Evolutionary conservation across 2,329 filamentous ascomycete genomes (phyloP).

Genomic region (Diaporthe australafricana): DNA sequence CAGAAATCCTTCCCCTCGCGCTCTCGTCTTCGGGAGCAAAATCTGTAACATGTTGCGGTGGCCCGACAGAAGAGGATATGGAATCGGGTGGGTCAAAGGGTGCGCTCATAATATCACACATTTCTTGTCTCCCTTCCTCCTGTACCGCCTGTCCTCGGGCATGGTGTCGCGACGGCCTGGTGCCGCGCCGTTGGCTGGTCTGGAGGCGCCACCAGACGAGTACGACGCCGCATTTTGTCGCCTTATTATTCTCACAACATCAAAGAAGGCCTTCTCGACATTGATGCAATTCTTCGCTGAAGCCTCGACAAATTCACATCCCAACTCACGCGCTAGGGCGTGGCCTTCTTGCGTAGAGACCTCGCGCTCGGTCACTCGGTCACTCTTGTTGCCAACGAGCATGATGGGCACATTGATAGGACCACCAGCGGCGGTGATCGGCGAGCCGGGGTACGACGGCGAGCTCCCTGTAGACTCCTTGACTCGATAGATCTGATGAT

Average conservation of each 20-base stretch:
- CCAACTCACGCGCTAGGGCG: constrained; percentile 88
- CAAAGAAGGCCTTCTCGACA: constrained; percentile 98
- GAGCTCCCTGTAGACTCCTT: constrained; percentile 89
- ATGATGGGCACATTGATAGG: constrained; percentile 89
- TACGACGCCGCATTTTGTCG: constrained; percentile 77
- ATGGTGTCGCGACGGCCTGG: constrained; percentile 39
- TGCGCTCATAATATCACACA: constrained; percentile 56
- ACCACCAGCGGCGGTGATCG: constrained; percentile 69
- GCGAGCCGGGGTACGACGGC: constrained; percentile 81
- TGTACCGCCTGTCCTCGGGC: constrained; percentile 44
- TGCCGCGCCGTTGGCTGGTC: constrained; percentile 45
- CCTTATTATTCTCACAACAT: constrained; percentile 91
- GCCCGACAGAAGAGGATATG: neutral
- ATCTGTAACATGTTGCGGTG: constrained; percentile 24
- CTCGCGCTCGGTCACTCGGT: constrained; percentile 93
- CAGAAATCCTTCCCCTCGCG: constrained; percentile 1
- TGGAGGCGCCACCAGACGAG: constrained; percentile 51
- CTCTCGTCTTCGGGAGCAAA: constrained; percentile 9
- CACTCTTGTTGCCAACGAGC: constrained; percentile 98
- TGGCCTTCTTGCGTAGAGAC: constrained; percentile 97
- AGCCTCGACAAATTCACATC: constrained; percentile 96
- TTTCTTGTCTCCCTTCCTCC: constrained; percentile 48
- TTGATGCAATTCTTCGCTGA: constrained; percentile 99
- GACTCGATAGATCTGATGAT: constrained; percentile 96
- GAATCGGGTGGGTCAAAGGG: neutral